Evolutionary conservation across 2,329 filamentous ascomycete genomes (phyloP), one percentile per base, ranked within the genome.

Genomic region (Nakataea oryzae): DNA sequence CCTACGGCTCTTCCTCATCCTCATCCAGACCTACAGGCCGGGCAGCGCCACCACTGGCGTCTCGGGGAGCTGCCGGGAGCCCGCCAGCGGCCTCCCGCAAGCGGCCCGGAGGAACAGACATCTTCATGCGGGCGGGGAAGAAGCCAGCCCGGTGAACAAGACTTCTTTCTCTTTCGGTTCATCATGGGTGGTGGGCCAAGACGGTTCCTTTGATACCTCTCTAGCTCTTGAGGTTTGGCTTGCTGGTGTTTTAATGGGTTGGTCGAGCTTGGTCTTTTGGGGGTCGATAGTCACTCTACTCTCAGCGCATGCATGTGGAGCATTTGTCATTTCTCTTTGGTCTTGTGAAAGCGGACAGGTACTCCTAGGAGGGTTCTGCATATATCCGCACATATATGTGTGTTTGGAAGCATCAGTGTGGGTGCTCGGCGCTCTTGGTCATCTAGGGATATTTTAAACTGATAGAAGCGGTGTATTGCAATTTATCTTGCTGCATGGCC

Each of bases 71-170:
- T 21, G 41, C 17, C 41, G 41, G 41, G 41, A 50, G n/a, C 58
- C 57, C 54, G 65, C 34, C 58, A 57, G 9, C 57, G 61, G 12
- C 58, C 32, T 14, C 54, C 29, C 21, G 47, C 59, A 29, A 57
- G 17, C 41, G 41, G 41, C 21, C 41, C 21, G 21, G 17, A 7
- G 41, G 41, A 9, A 21, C 17, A 5, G 76, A 77, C 64, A 72
- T 82, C n/a, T 83, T 83, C 64, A 81, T 81, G 78, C 74, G 72
- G 57, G 77, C 74, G 41, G 41, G 17, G 7, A 79, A 79, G 69
- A 81, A 76, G 68, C 68, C 58, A 56, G 64, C 64, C 17, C 41
- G 41, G 41, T 50, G 41, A 50, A 50, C 41, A n/a, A 21, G 9
- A 50, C 21, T 21, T 50, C 9, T 2, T n/a, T n/a, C 9, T 50